A percentile compares a stretch with the other conserved stretches of the same genome.
Conservation (phyloP, 2,329 filamentous ascomycete genomes). For the Neopestalotiopsis clavispora region DNA sequence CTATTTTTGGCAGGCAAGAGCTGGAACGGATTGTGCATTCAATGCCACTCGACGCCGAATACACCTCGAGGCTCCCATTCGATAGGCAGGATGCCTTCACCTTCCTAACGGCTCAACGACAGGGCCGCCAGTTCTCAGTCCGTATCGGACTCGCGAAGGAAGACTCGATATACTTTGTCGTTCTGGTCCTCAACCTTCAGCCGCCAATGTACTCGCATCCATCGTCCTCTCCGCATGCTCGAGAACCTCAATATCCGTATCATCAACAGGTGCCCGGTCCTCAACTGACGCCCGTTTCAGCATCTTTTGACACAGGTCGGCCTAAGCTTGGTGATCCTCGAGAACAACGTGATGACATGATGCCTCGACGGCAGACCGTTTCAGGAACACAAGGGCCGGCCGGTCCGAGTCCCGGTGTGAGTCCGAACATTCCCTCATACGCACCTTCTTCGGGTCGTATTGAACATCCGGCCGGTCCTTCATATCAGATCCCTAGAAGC, state of each 20-base stretch:
- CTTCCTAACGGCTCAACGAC: conserved; percentile 58
- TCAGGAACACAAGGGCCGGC: conserved; percentile 39
- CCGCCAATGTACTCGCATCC: conserved; percentile 46
- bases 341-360: conserved; percentile 35
- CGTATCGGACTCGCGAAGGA: conserved; percentile 63
- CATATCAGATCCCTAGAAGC: conserved; percentile 59
- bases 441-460: conserved; percentile 51
- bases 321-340: conserved; percentile 41
- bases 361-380: conserved; percentile 35
- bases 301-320: conserved; percentile 52
- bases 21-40: conserved; percentile 60
- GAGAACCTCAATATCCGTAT: conserved; percentile 49
- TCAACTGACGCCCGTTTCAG: conserved; percentile 51
- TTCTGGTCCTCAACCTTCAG: conserved; percentile 49
- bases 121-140: conserved; percentile 53
- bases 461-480: conserved; percentile 49
- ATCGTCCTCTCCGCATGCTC: conserved; percentile 49
- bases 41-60: conserved; percentile 59
- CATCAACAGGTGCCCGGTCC: conserved; percentile 44
- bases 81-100: conserved; percentile 60
- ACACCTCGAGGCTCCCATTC: conserved; percentile 55
- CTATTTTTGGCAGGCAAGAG: conserved; percentile 61
- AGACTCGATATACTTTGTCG: conserved; percentile 67
- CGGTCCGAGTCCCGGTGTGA: conserved; percentile 39
- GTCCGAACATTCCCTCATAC: conserved; percentile 50